Evolutionary conservation across 352 stramenopile genomes (phyloP), one percentile per base, ranked within the genome.

Genomic region (Bremia lactucae): DNA sequence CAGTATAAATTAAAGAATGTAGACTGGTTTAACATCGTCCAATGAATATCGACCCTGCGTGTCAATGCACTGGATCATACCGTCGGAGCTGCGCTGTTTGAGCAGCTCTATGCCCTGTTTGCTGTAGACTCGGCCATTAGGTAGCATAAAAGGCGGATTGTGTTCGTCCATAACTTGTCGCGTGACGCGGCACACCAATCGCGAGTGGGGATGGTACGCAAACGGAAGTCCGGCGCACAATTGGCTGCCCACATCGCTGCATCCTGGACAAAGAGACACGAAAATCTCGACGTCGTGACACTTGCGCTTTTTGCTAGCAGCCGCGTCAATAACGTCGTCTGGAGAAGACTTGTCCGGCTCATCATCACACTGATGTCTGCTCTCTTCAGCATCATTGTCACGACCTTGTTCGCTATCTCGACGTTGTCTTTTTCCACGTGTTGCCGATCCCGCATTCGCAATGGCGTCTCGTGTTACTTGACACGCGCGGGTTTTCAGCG

Each of bases 71-170:
- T 67, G 73, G 60, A 91, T 76, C 56, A 68, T 72, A 26, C 65
- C 64, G 31, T 69, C 59, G 23, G 59, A 42, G 43, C 50, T 67
- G 43, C 49, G 52, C 26, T 80, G 53, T 15, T 53, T 65, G 31
- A 89, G 48, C 20, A 70, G 44, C 18, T 78, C 64, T 40, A 93
- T 79, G 11, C 75, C 80, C 51, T 60, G 62, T n/a, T 77, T 62
- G 52, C 78, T 91, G 48, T 87, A 90, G 21, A 94, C 77, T 41
- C 77, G 74, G 10, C 81, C 81, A 39, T 91, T 94, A 6, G 81
- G 81, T 10, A 94, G 55, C 16, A 83, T 72, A 4, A 86, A 48
- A 1, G 81, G 79, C 21, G 76, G 79, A 41, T 94, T 94, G 54
- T 87, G 67, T 46, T 94, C 79, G 41, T 91, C 70, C 68, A 94